These are phyloP conservation scores for Symbiotaphrina buchneri DNA, from an alignment of 495 filamentous ascomycete species.

Conservation along the genomic window DNA sequence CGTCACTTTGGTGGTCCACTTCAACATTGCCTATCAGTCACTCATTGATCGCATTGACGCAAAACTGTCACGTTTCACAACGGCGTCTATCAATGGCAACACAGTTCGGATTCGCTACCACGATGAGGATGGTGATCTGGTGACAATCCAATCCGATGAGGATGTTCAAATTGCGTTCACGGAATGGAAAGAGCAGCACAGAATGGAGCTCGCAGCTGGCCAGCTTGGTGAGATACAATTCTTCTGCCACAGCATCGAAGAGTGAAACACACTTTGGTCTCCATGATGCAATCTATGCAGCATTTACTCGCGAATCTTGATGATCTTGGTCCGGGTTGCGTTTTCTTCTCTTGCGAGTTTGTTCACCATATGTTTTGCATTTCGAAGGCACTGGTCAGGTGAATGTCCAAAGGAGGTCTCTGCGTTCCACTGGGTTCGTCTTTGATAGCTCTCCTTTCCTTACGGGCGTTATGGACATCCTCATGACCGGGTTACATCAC, in stretches of 20 bases:
- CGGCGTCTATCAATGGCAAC: slow-evolving; percentile 53
- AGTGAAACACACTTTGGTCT: too few species aligned
- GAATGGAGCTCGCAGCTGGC: background rate
- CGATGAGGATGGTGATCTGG: slow-evolving; percentile 82
- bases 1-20: slow-evolving; percentile 78
- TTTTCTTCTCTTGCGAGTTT: too few species aligned
- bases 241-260: slow-evolving; percentile 5
- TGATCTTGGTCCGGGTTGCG: too few species aligned
- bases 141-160: slow-evolving; percentile 84
- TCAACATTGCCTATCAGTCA: slow-evolving; percentile 80
- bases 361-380: too few species aligned
- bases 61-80: slow-evolving; percentile 67
- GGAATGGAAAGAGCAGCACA: slow-evolving; percentile 55
- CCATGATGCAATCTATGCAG: too few species aligned
- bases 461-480: too few species aligned
- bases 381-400: too few species aligned
- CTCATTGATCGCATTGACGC: slow-evolving; percentile 92
- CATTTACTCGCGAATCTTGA: too few species aligned
- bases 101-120: slow-evolving; percentile 67
- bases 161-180: slow-evolving; percentile 87
- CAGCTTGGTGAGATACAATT: slow-evolving; percentile 5
- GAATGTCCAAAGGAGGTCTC: too few species aligned
- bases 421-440: too few species aligned
- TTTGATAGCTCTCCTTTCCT: too few species aligned
- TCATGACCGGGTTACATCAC: too few species aligned